Evolutionary conservation across 129 eudicot genomes (phyloP), one percentile per base, ranked within the genome.

Genomic region (Escallonia rubra): DNA sequence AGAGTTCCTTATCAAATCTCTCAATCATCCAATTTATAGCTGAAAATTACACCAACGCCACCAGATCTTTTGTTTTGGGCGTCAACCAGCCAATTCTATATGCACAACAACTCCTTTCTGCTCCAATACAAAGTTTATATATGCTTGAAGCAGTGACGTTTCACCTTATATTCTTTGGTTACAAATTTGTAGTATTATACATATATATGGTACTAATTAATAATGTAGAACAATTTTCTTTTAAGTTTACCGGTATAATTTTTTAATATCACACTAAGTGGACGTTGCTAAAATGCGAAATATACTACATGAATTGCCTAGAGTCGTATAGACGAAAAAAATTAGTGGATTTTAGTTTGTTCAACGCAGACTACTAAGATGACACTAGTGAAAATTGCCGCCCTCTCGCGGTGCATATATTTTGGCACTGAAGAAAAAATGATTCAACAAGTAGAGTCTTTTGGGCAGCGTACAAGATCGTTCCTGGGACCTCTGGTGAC

Each of bases 91-190:
- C 34, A 23, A 23, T 23, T 23, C 34, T 23, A 23, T 23, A 23
- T 23, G 34, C 34, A 23, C 34, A 23, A 23, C 34, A 23, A 23
- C 45, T 59, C 68, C 45, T 9, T 64, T 23, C n/a, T 43, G 43
- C 11, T 43, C 7, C 3, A 40, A 47, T 46, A 65, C 57, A 49
- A 64, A 49, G 4, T 48, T 48, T 34, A 4, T 51, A 41, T 65
- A 47, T 50, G n/a, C 59, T 65, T 65, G 59, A 48, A 59, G 59
- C 45, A 65, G 47, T 65, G 70, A 65, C 59, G 23, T 65, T 52
- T 65, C 60, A 65, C 51, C 70, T 46, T 34, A 59, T 59, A 38
- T 3, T 14, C 34, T 64, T 12, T 64, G 47, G 5, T 7, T 16
- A 64, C 47, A 38, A 15, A 7, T 14, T 48, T 4, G 13, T 46